Percentiles rank a stretch among this genome's conserved stretches.
Evolutionary conservation across 768 basidiomycete species (phyloP).

Genomic region (Auriscalpium vulgare): DNA sequence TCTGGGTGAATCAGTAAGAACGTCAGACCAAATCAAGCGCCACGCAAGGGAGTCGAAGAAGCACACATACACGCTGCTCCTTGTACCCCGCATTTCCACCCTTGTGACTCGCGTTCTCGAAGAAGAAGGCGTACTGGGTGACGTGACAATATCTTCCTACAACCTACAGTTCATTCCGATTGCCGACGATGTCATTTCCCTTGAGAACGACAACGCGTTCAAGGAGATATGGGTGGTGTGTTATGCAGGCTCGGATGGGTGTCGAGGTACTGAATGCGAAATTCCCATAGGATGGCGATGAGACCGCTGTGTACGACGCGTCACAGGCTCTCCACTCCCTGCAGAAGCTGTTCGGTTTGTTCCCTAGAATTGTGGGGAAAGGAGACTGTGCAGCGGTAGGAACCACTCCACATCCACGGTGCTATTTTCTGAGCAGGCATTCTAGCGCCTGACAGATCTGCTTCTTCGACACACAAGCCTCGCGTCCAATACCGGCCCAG

Average conservation of each 20-base stretch:
- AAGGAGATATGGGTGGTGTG: conserved; percentile 88
- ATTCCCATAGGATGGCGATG: conserved; percentile 74
- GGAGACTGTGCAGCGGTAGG: conserved; percentile 78
- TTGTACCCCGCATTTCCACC: conserved; percentile 83
- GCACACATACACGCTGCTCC: conserved; percentile 78
- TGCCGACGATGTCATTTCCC: conserved; percentile 85
- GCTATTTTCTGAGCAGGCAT: neutral
- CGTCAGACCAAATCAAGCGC: conserved; percentile 83
- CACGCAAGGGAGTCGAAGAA: conserved; percentile 65
- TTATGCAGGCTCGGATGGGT: conserved; percentile 5
- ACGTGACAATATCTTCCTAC: conserved; percentile 78
- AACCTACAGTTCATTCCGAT: conserved; percentile 91
- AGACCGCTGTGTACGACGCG: conserved; percentile 83
- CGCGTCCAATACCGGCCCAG: conserved; percentile 27
- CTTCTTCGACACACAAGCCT: conserved; percentile 53
- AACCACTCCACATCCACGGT: neutral
- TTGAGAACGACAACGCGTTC: conserved; percentile 82
- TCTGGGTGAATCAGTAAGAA: no score
- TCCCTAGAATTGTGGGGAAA: conserved; percentile 90
- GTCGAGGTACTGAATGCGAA: conserved; percentile 3
- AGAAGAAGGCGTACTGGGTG: conserved; percentile 97
- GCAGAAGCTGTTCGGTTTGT: conserved; percentile 78
- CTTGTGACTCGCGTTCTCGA: conserved; percentile 82
- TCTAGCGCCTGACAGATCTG: conserved; percentile 68
- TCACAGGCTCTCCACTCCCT: conserved; percentile 78